Percentiles rank a stretch among this genome's conserved stretches.
phyloP scores from a whole-genome alignment of 2,329 filamentous ascomycete genomes.

The Sporothrix brunneoviolacea region DNA sequence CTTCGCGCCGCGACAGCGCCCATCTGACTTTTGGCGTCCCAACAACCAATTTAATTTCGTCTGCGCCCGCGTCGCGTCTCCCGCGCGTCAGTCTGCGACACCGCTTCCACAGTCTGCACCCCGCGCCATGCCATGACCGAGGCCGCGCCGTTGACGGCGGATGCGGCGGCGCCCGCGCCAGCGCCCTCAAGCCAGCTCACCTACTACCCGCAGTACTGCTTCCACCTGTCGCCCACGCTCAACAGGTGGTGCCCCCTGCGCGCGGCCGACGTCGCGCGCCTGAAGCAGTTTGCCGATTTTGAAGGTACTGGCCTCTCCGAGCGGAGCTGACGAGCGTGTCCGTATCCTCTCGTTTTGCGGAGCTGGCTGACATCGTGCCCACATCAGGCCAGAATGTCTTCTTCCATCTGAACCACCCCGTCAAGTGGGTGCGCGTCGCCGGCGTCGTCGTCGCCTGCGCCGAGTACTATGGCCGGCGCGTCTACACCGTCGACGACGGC shows the following conservation, averaged over 20 bases:
- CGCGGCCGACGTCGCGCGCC: slow-evolving; percentile 40
- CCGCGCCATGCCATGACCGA: slow-evolving; percentile 50
- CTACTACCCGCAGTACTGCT: slow-evolving; percentile 56
- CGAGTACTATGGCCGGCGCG: slow-evolving; percentile 38
- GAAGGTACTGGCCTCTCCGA: slow-evolving; percentile 31
- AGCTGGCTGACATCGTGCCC: neutral
- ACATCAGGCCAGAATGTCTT: slow-evolving; percentile 46
- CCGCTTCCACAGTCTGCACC: too few relatives aligned
- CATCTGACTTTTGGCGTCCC: too few relatives aligned
- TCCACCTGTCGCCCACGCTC: slow-evolving; percentile 55
- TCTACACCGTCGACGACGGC: slow-evolving; percentile 60
- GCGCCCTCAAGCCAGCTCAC: neutral
- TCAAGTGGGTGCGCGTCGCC: slow-evolving; percentile 66
- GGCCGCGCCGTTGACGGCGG: slow-evolving; percentile 21
- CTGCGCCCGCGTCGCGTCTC: too few relatives aligned
- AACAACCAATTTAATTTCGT: neutral
- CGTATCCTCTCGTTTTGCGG: too few relatives aligned
- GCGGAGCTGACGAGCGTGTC: too few relatives aligned
- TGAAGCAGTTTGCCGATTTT: slow-evolving; percentile 44
- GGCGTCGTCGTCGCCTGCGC: slow-evolving; percentile 62
- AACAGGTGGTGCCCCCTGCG: slow-evolving; percentile 53
- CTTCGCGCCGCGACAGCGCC: too few relatives aligned
- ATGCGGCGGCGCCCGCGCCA: neutral
- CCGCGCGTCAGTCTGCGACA: too few relatives aligned
- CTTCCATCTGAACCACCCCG: slow-evolving; percentile 67